These are phyloP conservation scores for Metschnikowia lochheadii DNA, from an alignment of 805 yeast species.

Conservation along the genomic window DNA sequence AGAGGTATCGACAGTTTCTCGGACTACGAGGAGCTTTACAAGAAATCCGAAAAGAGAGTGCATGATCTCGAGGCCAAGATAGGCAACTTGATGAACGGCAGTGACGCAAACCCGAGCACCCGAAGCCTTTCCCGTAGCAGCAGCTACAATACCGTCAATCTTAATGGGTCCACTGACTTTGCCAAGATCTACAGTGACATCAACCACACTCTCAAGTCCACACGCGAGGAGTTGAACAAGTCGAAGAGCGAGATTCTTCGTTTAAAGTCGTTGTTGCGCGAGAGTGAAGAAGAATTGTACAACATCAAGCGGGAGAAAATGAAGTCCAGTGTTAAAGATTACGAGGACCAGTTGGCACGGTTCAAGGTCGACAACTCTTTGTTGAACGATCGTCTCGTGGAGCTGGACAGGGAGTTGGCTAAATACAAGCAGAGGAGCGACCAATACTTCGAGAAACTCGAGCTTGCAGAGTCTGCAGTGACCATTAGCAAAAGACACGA, in stretches of 20 bases:
- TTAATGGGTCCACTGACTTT: conserved; percentile 35
- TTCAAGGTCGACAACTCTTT: conserved; percentile 56
- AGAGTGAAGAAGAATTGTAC: conserved; percentile 42
- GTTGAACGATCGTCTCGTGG: conserved; percentile 50
- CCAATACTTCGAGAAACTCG: conserved; percentile 66
- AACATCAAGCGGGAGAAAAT: conserved; percentile 39
- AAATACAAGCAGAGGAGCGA: conserved; percentile 70
- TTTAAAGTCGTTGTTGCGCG: conserved; percentile 39
- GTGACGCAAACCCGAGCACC: conserved; percentile 5
- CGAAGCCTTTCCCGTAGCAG: conserved; percentile 28
- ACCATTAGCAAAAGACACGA: conserved; percentile 61
- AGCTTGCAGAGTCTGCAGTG: conserved; percentile 73
- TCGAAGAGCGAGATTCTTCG: conserved; percentile 41
- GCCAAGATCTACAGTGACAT: conserved; percentile 49
- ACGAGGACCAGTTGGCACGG: conserved; percentile 41
- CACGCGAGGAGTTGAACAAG: conserved; percentile 40
- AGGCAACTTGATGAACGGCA: conserved; percentile 6
- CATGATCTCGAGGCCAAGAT: conserved; percentile 30
- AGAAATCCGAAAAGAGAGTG: conserved; percentile 32
- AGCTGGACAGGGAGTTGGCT: conserved; percentile 34
- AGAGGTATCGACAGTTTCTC: conserved; percentile 32
- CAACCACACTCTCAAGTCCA: conserved; percentile 39
- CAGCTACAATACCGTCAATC: conserved; percentile 27
- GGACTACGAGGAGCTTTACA: conserved; percentile 35
- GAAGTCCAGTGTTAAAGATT: conserved; percentile 33